Evolutionary conservation across 1,139 yeast species (phyloP).

Genomic region (Diutina scorzettiae): DNA sequence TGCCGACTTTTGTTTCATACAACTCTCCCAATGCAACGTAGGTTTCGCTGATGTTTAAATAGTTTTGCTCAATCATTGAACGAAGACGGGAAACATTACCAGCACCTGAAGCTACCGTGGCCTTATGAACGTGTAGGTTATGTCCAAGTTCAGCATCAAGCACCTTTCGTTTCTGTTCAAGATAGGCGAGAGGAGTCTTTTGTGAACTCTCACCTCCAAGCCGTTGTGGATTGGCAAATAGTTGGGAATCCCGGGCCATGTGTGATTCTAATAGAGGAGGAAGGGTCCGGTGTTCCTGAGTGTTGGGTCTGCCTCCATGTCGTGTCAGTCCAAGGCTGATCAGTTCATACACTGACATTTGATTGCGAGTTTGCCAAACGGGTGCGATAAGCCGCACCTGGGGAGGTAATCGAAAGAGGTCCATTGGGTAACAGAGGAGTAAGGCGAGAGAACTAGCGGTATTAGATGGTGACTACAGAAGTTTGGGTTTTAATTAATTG

Average conservation of each 20-base stretch:
- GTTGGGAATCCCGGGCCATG: conserved; percentile 1
- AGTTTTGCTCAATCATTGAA: neutral
- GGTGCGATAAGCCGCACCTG: too few species aligned
- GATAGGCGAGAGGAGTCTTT: neutral
- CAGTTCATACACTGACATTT: conserved; percentile 5
- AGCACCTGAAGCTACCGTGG: neutral
- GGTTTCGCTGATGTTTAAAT: neutral
- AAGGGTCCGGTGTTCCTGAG: neutral
- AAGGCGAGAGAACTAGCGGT: too few species aligned
- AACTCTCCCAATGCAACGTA: neutral
- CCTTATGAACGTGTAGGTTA: neutral
- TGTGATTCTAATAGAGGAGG: neutral
- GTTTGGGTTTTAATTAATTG: too few species aligned
- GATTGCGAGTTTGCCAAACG: too few species aligned
- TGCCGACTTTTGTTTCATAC: neutral
- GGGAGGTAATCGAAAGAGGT: too few species aligned
- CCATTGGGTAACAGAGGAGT: too few species aligned
- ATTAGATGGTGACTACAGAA: too few species aligned
- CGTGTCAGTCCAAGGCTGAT: conserved; percentile 5
- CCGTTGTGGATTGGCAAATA: conserved; percentile 3
- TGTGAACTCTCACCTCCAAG: too few species aligned
- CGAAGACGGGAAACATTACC: neutral
- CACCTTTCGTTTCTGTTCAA: neutral
- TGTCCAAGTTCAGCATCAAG: neutral
- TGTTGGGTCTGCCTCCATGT: neutral